Conservation (phyloP, 306 rosid genomes). For the Prunus fruticosa region DNA sequence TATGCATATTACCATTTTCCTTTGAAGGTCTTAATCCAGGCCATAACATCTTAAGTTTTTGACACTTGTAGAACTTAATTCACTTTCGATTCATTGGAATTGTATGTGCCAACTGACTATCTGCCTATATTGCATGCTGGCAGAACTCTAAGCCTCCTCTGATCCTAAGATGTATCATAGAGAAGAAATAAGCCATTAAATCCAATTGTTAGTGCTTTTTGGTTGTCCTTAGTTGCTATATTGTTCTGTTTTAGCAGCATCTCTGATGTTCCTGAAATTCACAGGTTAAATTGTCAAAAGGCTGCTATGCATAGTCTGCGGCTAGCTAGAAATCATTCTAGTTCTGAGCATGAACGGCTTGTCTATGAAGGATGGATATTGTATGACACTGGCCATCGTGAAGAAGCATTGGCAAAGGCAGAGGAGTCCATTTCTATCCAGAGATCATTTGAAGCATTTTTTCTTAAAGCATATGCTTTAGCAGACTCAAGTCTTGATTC, state of each 20-base stretch:
- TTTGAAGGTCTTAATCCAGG: not conserved
- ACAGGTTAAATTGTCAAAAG: constrained; percentile 82
- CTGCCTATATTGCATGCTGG: not conserved
- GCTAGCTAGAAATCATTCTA: constrained; percentile 72
- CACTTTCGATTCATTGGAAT: not conserved
- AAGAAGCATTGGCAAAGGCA: constrained; percentile 83
- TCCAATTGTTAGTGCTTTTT: not conserved
- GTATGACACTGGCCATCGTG: constrained; percentile 91
- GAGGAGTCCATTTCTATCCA: constrained; percentile 77
- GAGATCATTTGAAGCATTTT: constrained; percentile 94
- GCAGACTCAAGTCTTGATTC: constrained; percentile 76
- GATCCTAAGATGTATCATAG: not conserved
- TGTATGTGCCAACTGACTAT: not conserved
- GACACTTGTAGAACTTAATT: not conserved
- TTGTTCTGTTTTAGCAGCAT: not conserved
- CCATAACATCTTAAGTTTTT: not conserved
- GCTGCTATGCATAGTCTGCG: constrained; percentile 87
- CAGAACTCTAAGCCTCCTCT: not conserved
- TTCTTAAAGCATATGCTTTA: constrained; percentile 83
- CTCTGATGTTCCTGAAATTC: constrained; percentile 17
- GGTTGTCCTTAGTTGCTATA: not conserved
- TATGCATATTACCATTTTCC: not conserved
- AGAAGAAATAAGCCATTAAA: not conserved
- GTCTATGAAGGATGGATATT: constrained; percentile 95
- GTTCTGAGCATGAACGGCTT: constrained; percentile 75